Evolutionary conservation across 345 rosid genomes (phyloP).

Genomic region (Chamaenerion angustifolium): DNA sequence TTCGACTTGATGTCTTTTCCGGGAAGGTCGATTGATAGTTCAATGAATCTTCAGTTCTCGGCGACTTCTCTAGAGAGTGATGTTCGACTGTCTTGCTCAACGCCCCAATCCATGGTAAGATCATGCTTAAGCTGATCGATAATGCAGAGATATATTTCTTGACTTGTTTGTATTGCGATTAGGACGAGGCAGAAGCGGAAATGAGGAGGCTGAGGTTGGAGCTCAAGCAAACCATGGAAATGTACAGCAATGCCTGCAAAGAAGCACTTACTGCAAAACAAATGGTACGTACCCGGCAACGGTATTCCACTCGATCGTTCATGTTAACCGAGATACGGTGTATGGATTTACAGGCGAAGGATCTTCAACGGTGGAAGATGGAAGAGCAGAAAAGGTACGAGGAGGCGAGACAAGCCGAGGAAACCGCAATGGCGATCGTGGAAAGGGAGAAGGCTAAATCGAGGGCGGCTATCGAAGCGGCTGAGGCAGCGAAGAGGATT

Average conservation of each 20-base stretch:
- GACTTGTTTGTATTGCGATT: background rate
- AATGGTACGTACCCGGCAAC: slow-evolving; percentile 22
- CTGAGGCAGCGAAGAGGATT: slow-evolving; percentile 47
- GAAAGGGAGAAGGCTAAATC: slow-evolving; percentile 52
- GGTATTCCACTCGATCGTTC: too few species aligned
- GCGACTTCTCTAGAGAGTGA: slow-evolving; percentile 27
- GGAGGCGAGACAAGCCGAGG: slow-evolving; percentile 51
- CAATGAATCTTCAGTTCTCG: slow-evolving; percentile 17
- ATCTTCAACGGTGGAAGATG: slow-evolving; percentile 51
- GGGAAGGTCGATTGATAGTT: slow-evolving; percentile 37
- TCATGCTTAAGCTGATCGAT: too few species aligned
- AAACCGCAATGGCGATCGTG: slow-evolving; percentile 37
- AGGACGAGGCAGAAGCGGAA: slow-evolving; percentile 83
- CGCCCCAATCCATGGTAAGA: too few species aligned
- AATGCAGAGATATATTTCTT: too few species aligned
- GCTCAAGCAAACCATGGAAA: slow-evolving; percentile 75
- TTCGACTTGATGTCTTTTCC: slow-evolving; percentile 29
- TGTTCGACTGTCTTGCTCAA: background rate
- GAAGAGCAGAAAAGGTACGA: slow-evolving; percentile 47
- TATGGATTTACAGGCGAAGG: slow-evolving; percentile 37
- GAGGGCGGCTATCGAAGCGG: slow-evolving; percentile 54
- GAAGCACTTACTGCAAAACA: slow-evolving; percentile 77
- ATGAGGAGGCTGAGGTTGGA: slow-evolving; percentile 79
- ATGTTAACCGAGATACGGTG: too few species aligned
- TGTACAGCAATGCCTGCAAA: slow-evolving; percentile 78